Base-by-base conservation (phyloP, 345 rosid genomes). In the Garcia nutans region DNA sequence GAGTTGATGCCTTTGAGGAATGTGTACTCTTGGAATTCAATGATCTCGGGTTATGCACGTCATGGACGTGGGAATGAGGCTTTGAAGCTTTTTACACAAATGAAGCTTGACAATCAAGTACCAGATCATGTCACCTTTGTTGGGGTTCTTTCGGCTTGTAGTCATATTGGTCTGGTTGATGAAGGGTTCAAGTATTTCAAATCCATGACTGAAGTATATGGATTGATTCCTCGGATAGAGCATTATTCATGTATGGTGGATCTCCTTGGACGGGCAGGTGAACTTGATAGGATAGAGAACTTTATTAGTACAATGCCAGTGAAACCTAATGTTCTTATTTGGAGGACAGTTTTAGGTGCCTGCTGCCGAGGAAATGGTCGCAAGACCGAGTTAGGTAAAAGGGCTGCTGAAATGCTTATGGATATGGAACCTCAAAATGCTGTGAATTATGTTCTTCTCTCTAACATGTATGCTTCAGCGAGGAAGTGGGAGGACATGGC, bases 81-180 rank as follows among this genome's bases (percentile, higher is more conserved):
- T 78, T 79, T 92, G 54, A 80, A 84, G 74, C 86, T 88, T 71
- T 94, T 92, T 71, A 82, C 64, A 41, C 73, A 71, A 65, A 91
- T 94, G 97, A 91, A 91, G 85, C 82, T 81, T 59, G 82, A 81
- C 37, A 88, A 91, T 64, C 88, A 85, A 61, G 81, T 75, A 28
- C 97, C 93, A n/a, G 95, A 94, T 80, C 97, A 91, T 52, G 95
- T 94, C 63, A 94, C 98, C n/a, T 94, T 92, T 71, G 94, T 92
- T 24, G 97, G 93, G 78, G 92, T 94, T 65, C 82, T 94, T 72
- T 89, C 97, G 44, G 98, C 97, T 79, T 94, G 98, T 84, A 92
- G 97, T 76, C 97, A 94, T n/a, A 85, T 85, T 0, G 97, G 97
- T 47, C 82, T 91, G 77, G 91, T 92, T 71, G 87, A 89, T 68